Percentiles rank a stretch among this genome's conserved stretches.
phyloP scores from a whole-genome alignment of 176 grass and related monocot species.

The Oryza longistaminata region DNA sequence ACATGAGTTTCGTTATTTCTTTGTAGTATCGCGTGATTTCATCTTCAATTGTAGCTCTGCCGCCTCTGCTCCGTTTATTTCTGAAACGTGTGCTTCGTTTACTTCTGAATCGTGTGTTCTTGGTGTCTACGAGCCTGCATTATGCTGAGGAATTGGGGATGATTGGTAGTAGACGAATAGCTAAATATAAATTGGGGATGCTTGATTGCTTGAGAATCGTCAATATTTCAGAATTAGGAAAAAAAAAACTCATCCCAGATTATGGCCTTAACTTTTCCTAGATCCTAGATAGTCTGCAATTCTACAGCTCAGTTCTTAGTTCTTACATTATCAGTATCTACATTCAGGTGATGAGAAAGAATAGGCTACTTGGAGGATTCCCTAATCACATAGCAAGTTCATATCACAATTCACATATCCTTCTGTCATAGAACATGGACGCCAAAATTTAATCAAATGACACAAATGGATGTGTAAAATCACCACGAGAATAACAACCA shows the following conservation, averaged over 20 bases:
- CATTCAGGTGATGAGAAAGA: no score
- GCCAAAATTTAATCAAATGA: background rate
- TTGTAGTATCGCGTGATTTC: background rate
- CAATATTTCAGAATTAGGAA: background rate
- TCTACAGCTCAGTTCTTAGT: background rate
- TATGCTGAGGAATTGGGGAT: background rate
- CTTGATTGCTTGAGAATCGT: background rate
- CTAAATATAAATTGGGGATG: background rate
- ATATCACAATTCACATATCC: background rate
- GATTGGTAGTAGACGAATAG: background rate
- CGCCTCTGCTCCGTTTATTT: background rate
- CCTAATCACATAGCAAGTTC: background rate
- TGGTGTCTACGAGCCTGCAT: background rate
- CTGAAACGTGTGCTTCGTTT: background rate
- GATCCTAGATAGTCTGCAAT: background rate
- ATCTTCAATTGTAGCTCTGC: background rate
- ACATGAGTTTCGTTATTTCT: constrained; percentile 31
- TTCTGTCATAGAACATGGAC: background rate
- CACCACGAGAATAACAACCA: background rate
- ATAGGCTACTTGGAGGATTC: no score
- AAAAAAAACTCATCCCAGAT: background rate
- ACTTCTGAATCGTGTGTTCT: background rate
- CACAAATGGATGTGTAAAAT: background rate
- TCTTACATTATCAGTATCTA: background rate
- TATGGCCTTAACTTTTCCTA: no score